Evolutionary conservation across 2,329 filamentous ascomycete species (phyloP), one percentile per base, ranked within the genome.

Genomic region (Cytospora piceicola): DNA sequence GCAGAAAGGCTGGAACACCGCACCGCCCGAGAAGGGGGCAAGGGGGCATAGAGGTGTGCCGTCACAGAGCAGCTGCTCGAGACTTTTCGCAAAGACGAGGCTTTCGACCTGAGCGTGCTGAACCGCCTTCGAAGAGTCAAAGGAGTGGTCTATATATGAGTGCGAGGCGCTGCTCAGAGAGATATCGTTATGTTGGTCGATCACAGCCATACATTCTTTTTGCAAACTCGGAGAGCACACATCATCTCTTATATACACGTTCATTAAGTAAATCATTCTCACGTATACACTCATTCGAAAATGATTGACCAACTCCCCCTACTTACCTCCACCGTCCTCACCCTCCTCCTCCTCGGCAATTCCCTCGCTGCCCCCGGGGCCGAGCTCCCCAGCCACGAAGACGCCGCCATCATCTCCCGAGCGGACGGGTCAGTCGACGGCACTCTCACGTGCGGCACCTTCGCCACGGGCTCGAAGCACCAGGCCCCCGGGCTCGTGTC

Each of bases 401-500:
- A 30, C 22, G 56, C 12, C 12, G 22, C 30, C 14, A 24, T 29
- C n/a, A 15, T 14, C 22, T 14, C 22, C 42, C 62, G 62, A 12
- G 49, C 62, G 46, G 29, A 52, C 17, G 39, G 32, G 24, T 67
- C 66, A 12, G 17, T 62, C 8, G 63, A 65, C 36, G 66, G 66
- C 39, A 62, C 55, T 17, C 55, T 67, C 15, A 9, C 14, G 46
- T 67, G 66, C 24, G 66, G 66, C 5, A 60, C 27, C 55, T 65
- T 67, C 36, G 63, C 54, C 22, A 42, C 58, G 9, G 66, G 36
- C 32, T 17, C 36, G 14, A 65, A 57, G 39, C 2, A 20, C 17
- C 53, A 46, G 34, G 36, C 39, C 34, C 27, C 59, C 1, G 56
- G 52, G 8, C 58, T 67, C 15, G 4, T 59, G 32, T 39, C 27